phyloP scores from a whole-genome alignment of 257 asterid species.

The Gentiana dahurica region DNA sequence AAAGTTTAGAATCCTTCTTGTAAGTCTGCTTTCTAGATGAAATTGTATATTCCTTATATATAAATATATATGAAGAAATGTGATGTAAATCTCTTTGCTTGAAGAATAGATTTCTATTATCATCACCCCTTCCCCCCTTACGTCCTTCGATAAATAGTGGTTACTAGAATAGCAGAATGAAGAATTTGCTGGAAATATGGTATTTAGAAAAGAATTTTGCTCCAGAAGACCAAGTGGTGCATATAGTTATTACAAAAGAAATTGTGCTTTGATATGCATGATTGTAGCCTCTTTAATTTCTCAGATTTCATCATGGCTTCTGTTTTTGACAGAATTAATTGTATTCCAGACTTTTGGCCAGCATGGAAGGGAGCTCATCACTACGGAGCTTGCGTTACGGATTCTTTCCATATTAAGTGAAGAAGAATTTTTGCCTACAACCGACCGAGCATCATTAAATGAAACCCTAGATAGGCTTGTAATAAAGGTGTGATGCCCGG shows the following conservation, averaged over 20 bases:
- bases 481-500: slow-evolving; percentile 44
- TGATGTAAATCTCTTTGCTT: no score
- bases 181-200: no score
- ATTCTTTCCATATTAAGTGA: slow-evolving; percentile 89
- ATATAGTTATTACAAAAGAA: slow-evolving; percentile 3
- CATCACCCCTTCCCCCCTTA: no score
- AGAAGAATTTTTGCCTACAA: slow-evolving; percentile 81
- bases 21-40: slow-evolving; percentile 25
- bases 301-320: slow-evolving; percentile 80
- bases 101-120: no score
- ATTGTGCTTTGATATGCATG: slow-evolving; percentile 18
- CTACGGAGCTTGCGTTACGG: slow-evolving; percentile 85
- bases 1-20: slow-evolving; percentile 79
- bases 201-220: no score
- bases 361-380: slow-evolving; percentile 99
- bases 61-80: no score
- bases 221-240: neutral
- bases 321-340: slow-evolving; percentile 99
- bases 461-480: slow-evolving; percentile 68
- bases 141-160: no score
- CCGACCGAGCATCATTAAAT: slow-evolving; percentile 47
- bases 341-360: slow-evolving; percentile 99
- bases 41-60: no score
- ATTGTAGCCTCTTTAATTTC: slow-evolving; percentile 42
- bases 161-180: no score